phyloP scores from a whole-genome alignment of 345 rosid genomes.

The Triadica sebifera region DNA sequence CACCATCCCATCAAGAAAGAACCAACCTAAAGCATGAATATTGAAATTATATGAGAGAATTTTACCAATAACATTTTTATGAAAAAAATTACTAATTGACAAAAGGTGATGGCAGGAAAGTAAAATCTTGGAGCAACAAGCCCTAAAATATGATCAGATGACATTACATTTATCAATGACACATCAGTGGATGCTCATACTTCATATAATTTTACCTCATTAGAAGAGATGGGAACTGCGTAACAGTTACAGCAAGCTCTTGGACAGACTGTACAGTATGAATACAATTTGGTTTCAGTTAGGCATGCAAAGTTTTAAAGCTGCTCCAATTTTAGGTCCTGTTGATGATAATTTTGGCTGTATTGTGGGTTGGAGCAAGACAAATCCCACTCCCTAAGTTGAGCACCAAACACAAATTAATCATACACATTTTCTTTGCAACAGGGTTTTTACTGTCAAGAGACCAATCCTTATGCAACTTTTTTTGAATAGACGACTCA shows the following conservation, averaged over 20 bases:
- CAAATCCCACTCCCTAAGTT: not conserved
- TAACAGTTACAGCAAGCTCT: too few species aligned
- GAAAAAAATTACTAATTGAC: not conserved
- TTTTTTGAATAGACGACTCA: not conserved
- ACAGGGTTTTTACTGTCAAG: not conserved
- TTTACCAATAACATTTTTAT: not conserved
- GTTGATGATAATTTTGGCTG: not conserved
- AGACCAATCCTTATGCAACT: not conserved
- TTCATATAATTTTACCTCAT: not conserved
- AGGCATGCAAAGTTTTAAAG: too few species aligned
- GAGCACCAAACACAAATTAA: not conserved
- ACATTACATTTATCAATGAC: not conserved
- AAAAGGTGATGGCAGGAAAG: not conserved
- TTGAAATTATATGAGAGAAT: not conserved
- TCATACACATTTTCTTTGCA: not conserved
- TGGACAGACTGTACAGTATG: too few species aligned
- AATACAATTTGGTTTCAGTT: too few species aligned
- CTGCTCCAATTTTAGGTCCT: not conserved
- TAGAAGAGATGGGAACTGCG: not conserved
- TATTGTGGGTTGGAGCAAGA: not conserved
- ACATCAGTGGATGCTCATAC: not conserved
- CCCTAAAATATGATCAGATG: not conserved
- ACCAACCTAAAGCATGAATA: conserved; percentile 49
- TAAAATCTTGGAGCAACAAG: not conserved
- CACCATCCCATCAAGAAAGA: conserved; percentile 98